These are phyloP conservation scores for Cydonia oblonga DNA, from an alignment of 331 rosid species.

Conservation along the genomic window DNA sequence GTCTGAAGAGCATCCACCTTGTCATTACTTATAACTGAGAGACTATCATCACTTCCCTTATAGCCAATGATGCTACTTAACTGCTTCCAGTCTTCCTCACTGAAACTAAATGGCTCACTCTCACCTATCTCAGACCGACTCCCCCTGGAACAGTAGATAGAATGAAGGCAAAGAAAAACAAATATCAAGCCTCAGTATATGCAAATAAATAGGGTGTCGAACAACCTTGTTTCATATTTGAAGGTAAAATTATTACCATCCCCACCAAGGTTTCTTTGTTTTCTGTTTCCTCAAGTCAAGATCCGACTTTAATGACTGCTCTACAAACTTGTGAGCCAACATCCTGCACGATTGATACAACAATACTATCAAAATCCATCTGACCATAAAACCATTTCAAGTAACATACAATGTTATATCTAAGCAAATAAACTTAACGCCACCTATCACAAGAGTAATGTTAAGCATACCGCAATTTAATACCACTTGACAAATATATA, in stretches of 20 bases:
- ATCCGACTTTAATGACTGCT: conserved; percentile 50
- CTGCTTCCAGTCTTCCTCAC: conserved; percentile 81
- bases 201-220: neutral
- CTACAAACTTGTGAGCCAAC: conserved; percentile 91
- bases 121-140: conserved; percentile 54
- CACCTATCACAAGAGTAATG: neutral
- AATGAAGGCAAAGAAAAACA: conserved; percentile 10
- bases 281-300: conserved; percentile 41
- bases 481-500: neutral
- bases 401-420: neutral
- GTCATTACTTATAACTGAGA: conserved; percentile 25
- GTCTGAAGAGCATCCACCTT: conserved; percentile 70
- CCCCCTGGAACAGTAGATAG: conserved; percentile 38
- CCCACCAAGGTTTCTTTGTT: conserved; percentile 78
- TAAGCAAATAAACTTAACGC: neutral
- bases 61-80: conserved; percentile 87
- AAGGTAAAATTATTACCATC: conserved; percentile 43
- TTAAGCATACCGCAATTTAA: neutral
- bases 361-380: conserved; percentile 1
- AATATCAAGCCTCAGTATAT: neutral
- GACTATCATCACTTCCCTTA: conserved; percentile 62
- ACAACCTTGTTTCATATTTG: conserved; percentile 5
- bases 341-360: conserved; percentile 44
- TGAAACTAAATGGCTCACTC: conserved; percentile 55
- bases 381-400: neutral